These are phyloP conservation scores for Cardamine occulta DNA, from an alignment of 345 rosid genomes.

Conservation along the genomic window DNA sequence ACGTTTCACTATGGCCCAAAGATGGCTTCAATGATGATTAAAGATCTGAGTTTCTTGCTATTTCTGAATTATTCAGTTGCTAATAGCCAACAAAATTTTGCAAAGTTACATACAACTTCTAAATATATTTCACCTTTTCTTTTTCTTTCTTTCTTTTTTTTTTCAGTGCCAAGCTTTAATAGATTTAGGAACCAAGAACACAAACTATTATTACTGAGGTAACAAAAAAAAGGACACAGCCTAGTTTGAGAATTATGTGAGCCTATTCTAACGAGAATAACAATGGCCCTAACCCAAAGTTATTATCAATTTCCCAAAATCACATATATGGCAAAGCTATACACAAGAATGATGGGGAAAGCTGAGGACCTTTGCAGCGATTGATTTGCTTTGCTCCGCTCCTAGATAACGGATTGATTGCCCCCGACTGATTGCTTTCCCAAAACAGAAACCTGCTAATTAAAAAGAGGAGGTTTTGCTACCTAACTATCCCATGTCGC, in stretches of 20 bases:
- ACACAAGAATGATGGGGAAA: conserved; percentile 40
- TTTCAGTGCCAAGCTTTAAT: conserved; percentile 6
- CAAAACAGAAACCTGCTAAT: conserved; percentile 28
- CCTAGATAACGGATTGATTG: conserved; percentile 31
- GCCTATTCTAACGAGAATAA: conserved; percentile 39
- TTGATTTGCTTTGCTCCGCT: conserved; percentile 18
- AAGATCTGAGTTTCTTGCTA: not conserved
- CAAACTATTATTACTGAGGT: conserved; percentile 22
- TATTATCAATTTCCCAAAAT: conserved; percentile 34
- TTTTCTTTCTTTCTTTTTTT: not conserved
- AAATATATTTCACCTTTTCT: not conserved
- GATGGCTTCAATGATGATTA: not conserved
- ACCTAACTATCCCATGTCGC: conserved; percentile 76
- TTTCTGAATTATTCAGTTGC: not conserved
- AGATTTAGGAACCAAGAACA: conserved; percentile 27
- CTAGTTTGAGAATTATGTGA: conserved; percentile 37
- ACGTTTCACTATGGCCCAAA: not conserved
- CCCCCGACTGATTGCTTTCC: conserved; percentile 20
- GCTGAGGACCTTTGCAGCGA: conserved; percentile 21
- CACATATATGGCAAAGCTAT: conserved; percentile 40
- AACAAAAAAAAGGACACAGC: conserved; percentile 12
- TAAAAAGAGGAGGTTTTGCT: conserved; percentile 3
- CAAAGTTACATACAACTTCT: not conserved
- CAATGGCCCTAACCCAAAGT: conserved; percentile 38
- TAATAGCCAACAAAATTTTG: too few relatives aligned